Evolutionary conservation across 495 filamentous ascomycete genomes (phyloP).

Genomic region (Melanomma pulvis-pyrius): DNA sequence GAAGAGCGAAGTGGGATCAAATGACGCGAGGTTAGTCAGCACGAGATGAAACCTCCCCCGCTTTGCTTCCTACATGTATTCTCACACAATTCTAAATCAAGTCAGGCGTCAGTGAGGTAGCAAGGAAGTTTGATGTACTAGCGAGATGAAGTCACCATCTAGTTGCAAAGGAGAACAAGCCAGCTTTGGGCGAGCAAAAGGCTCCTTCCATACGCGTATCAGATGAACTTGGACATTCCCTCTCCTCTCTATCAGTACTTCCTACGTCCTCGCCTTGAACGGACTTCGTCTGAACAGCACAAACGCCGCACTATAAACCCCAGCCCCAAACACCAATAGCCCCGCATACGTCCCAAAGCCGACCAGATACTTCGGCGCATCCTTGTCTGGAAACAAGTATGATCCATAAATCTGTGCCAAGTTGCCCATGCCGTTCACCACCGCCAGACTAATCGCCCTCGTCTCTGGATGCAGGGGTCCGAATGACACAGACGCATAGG

Average conservation of each 20-base stretch:
- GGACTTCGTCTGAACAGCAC: slow-evolving; percentile 12
- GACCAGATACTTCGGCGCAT: slow-evolving; percentile 19
- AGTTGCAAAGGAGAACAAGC: no score
- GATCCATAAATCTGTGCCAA: slow-evolving; percentile 20
- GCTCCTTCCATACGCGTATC: no score
- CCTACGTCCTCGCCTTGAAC: slow-evolving; percentile 16
- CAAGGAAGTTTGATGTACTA: no score
- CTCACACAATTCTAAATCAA: no score
- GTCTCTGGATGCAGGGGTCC: slow-evolving; percentile 15
- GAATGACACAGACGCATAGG: slow-evolving; percentile 9
- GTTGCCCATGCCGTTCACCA: slow-evolving; percentile 20
- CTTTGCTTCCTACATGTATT: no score
- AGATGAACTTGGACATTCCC: no score
- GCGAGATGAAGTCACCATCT: no score
- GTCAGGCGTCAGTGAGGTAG: no score
- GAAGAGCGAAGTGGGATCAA: not conserved
- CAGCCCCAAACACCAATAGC: slow-evolving; percentile 7
- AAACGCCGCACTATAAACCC: slow-evolving; percentile 5
- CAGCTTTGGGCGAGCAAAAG: no score
- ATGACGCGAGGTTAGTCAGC: not conserved
- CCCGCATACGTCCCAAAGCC: slow-evolving; percentile 18
- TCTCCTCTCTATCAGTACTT: no score
- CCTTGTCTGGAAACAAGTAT: slow-evolving; percentile 15
- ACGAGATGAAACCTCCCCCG: no score
- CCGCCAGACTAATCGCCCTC: slow-evolving; percentile 14